A percentile compares a stretch with the other conserved stretches of the same genome.
phyloP scores from a whole-genome alignment of 441 rosid species.

The Eutrema salsugineum region DNA sequence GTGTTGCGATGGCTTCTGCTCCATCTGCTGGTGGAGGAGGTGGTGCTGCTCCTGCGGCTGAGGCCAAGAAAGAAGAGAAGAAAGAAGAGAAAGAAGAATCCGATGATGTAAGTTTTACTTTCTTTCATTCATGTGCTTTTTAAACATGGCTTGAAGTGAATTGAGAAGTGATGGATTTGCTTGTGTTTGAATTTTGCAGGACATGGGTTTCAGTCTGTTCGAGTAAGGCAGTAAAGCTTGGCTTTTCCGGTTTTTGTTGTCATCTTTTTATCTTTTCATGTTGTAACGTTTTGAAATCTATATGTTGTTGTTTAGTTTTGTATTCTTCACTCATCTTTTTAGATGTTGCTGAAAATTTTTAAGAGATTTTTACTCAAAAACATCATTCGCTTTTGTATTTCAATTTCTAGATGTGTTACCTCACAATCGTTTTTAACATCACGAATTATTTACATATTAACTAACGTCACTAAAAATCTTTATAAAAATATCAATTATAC shows the following conservation, averaged over 20 bases:
- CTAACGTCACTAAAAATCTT: neutral
- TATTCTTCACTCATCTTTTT: neutral
- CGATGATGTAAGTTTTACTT: slow-evolving; percentile 59
- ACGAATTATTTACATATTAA: neutral
- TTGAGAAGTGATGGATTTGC: neutral
- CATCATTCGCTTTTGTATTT: neutral
- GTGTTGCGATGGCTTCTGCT: slow-evolving; percentile 42
- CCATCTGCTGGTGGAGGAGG: slow-evolving; percentile 39
- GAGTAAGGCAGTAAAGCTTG: slow-evolving; percentile 26
- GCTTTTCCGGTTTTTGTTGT: neutral
- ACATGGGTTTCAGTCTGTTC: slow-evolving; percentile 57
- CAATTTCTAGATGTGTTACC: neutral
- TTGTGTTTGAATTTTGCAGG: slow-evolving; percentile 39
- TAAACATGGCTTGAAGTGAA: neutral
- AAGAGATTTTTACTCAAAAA: neutral
- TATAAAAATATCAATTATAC: too few relatives aligned
- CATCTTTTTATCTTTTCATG: neutral
- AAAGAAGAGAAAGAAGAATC: slow-evolving; percentile 88
- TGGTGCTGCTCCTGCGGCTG: slow-evolving; percentile 65
- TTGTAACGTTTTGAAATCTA: neutral
- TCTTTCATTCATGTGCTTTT: too few relatives aligned
- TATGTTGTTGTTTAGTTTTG: slow-evolving; percentile 18
- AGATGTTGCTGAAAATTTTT: neutral
- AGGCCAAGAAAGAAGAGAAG: slow-evolving; percentile 87
- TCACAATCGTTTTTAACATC: neutral